Evolutionary conservation across 345 rosid genomes (phyloP).

Genomic region (Hypericum perforatum): DNA sequence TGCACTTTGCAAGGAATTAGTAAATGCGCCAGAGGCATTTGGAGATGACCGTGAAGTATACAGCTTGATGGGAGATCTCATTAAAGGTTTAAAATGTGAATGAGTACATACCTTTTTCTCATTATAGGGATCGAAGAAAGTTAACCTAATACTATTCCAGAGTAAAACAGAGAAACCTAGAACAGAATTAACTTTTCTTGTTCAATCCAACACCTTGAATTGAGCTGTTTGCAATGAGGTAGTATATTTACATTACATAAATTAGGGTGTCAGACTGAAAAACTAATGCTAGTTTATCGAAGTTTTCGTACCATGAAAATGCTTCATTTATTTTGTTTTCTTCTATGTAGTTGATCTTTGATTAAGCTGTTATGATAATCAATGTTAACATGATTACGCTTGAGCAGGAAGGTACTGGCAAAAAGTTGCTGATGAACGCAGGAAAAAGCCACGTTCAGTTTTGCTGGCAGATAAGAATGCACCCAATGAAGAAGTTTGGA

Average conservation of each 20-base stretch:
- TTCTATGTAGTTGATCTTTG: no score
- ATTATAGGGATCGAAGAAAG: slow-evolving; percentile 5
- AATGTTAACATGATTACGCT: neutral
- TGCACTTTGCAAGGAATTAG: slow-evolving; percentile 83
- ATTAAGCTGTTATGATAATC: no score
- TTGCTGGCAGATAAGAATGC: slow-evolving; percentile 98
- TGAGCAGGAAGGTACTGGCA: slow-evolving; percentile 78
- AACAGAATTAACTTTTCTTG: neutral
- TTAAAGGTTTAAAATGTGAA: slow-evolving; percentile 50
- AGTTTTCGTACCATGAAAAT: no score
- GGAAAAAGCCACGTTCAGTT: slow-evolving; percentile 71
- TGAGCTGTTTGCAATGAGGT: no score
- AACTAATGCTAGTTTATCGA: neutral
- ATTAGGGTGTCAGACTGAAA: neutral
- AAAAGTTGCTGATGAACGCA: slow-evolving; percentile 63
- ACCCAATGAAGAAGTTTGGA: slow-evolving; percentile 99
- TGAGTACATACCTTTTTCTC: slow-evolving; percentile 2
- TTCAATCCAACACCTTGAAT: no score
- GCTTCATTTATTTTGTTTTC: no score
- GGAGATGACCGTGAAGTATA: slow-evolving; percentile 78
- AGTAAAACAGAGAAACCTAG: neutral
- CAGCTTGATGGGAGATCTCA: slow-evolving; percentile 92
- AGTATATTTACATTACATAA: neutral
- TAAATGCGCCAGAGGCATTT: slow-evolving; percentile 55
- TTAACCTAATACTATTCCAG: no score